phyloP scores from a whole-genome alignment of 495 filamentous ascomycete species.

The Hypoxylon fuscum region DNA sequence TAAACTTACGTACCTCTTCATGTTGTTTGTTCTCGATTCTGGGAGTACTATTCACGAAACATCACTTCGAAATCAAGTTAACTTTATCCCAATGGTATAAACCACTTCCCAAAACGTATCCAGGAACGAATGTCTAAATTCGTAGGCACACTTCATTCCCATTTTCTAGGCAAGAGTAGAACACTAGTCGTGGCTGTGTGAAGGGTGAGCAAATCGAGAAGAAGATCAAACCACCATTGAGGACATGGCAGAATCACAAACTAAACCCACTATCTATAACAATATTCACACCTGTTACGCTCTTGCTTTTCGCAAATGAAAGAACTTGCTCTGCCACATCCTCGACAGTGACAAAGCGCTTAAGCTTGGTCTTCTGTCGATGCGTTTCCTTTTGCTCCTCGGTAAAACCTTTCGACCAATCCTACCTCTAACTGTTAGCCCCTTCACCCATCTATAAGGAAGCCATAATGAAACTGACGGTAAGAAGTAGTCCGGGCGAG shows the following conservation, averaged over 20 bases:
- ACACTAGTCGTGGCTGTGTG: too few relatives aligned
- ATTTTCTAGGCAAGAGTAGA: too few relatives aligned
- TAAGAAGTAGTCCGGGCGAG: constrained; percentile 59
- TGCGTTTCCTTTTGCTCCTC: constrained; percentile 51
- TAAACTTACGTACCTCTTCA: background rate
- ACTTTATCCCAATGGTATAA: too few relatives aligned
- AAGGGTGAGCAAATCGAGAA: too few relatives aligned
- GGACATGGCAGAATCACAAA: constrained; percentile 28
- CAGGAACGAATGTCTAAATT: too few relatives aligned
- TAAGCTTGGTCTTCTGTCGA: constrained; percentile 55
- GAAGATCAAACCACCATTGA: too few relatives aligned
- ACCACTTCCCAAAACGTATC: too few relatives aligned
- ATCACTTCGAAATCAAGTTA: too few relatives aligned
- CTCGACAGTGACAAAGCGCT: constrained; percentile 58
- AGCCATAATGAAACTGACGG: constrained; percentile 59
- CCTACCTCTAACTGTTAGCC: constrained; percentile 38
- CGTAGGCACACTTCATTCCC: too few relatives aligned
- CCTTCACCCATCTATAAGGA: constrained; percentile 55
- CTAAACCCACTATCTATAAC: constrained; percentile 54
- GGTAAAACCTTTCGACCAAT: constrained; percentile 62
- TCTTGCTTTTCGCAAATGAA: constrained; percentile 50
- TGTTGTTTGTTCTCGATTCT: too few relatives aligned
- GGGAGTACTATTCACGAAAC: too few relatives aligned
- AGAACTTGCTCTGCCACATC: constrained; percentile 58
- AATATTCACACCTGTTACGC: constrained; percentile 55